Evolutionary conservation across 768 basidiomycete genomes (phyloP), one percentile per base, ranked within the genome.

Genomic region (Nidularia sp.): DNA sequence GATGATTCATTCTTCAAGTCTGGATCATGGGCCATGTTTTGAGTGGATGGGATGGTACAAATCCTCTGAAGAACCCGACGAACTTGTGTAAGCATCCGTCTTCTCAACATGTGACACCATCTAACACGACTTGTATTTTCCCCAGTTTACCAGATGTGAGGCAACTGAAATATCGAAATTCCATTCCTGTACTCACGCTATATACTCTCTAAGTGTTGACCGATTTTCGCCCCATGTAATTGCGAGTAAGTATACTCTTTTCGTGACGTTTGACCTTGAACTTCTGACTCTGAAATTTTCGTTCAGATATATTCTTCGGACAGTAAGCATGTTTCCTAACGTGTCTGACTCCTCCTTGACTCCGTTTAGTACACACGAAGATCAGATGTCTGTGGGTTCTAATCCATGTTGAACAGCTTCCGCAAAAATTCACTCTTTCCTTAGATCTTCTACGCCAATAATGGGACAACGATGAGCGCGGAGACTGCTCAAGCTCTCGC

Each of bases 161-260:
- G 15, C 39, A 41, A 12, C 15, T 29, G 25, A 29, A 29, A 4
- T 29, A 29, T 49, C 6, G 3, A 34, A 13, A 45, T 46, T 43
- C 71, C 52, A 46, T 15, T 45, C n/a, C 4, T 12, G 18, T 25
- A 42, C 15, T 10, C 22, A 31, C 41, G 22, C 1, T 32, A 34
- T 43, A 9, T 29, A 47, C 18, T 48, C 49, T 45, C 36, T 54
- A 48, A 88, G 86, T 50, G 81, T 89, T 51, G 86, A 89, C 58
- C 84, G 86, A n/a, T 89, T 76, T 65, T 84, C 86, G 6, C 86
- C 86, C 32, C 87, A 89, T 58, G 86, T 88, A 50, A 85, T 89
- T 55, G 84, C 86, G 43, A 85, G 84, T 86, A 49, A 42, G 84
- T 74, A n/a, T 42, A n/a, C 47, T 47, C 33, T 47, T 50, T 39